Percentiles rank a stretch among this genome's conserved stretches.
These are phyloP conservation scores for Clarireedia sp. DNA, from an alignment of 2,329 filamentous ascomycete genomes.

Conservation along the genomic window DNA sequence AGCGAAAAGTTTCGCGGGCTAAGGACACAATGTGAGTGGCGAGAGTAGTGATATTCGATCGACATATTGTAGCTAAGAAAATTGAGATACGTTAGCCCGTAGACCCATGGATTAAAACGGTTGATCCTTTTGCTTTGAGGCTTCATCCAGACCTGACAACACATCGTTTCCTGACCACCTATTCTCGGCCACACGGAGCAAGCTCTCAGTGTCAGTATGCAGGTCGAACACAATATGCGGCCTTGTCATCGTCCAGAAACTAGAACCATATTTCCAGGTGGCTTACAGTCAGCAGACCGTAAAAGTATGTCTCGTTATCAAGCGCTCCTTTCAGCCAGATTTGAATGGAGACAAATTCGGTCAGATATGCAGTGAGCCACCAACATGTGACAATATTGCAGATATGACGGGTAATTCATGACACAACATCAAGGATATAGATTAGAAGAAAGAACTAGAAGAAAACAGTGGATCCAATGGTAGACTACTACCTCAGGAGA, in stretches of 20 bases:
- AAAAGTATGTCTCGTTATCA: conserved; percentile 12
- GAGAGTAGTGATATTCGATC: conserved; percentile 12
- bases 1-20: conserved; percentile 12
- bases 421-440: conserved; percentile 9
- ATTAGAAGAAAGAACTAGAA: conserved; percentile 9
- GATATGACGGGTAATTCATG: conserved; percentile 1
- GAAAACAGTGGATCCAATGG: conserved; percentile 1
- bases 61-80: conserved; percentile 9
- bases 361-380: conserved; percentile 5
- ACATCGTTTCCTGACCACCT: conserved; percentile 19
- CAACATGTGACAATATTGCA: conserved; percentile 11
- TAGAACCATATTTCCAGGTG: conserved; percentile 20
- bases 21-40: conserved; percentile 16
- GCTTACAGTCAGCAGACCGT: conserved; percentile 24
- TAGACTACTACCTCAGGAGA: not conserved
- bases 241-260: conserved; percentile 13
- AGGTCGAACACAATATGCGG: conserved; percentile 9
- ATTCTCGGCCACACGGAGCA: conserved; percentile 8
- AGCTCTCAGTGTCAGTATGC: conserved; percentile 4
- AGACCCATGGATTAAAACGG: conserved; percentile 4
- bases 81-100: conserved; percentile 1
- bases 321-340: conserved; percentile 4
- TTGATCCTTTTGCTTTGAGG: conserved; percentile 15
- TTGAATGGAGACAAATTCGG: not conserved
- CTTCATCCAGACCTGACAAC: conserved; percentile 24